Evolutionary conservation across 2,329 filamentous ascomycete species (phyloP), one percentile per base, ranked within the genome.

Genomic region (Sporothrix brunneoviolacea): DNA sequence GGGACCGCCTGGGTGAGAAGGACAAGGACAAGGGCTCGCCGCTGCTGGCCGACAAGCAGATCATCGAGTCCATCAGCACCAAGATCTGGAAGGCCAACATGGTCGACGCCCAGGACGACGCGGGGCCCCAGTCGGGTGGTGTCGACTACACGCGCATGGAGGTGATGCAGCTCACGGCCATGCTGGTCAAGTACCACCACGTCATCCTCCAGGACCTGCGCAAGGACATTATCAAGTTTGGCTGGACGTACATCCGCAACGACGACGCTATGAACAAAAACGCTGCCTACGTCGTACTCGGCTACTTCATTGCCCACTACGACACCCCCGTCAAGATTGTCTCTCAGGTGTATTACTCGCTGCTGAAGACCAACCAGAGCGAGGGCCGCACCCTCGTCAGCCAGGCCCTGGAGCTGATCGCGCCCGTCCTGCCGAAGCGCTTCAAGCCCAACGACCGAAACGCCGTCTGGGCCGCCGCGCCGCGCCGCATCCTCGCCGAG

Each of bases 231-330:
- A 98, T 98, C 63, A 97, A 96, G 68, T 98, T 97, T 67, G 91
- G 90, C 3, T 99, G 93, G 93, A 95, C 91, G 16, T 97, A 95
- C 64, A 98, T 98, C 61, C 83, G 88, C 21, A 79, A 98, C n/a
- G 94, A 99, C 62, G 93, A 99, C 66, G 88, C 95, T 51, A 95
- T 98, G 72, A 98, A 97, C 73, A 98, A 98, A 67, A 93, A 97
- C 65, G 93, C 91, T 1, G 91, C 93, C 3, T 98, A 98, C 61
- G 91, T 96, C 5, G 82, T 98, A 6, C 94, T 98, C 54, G 90
- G 88, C 3, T 98, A 96, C 68, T 98, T 98, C 70, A 96, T 98
- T 60, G 88, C 89, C 0, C 87, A 94, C 57, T 98, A 95, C 63
- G 94, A 98, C 60, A 97, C 93, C 0, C 94, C 93, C 0, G 79